Conservation (phyloP, 805 yeast genomes). For the Torulaspora indica region DNA sequence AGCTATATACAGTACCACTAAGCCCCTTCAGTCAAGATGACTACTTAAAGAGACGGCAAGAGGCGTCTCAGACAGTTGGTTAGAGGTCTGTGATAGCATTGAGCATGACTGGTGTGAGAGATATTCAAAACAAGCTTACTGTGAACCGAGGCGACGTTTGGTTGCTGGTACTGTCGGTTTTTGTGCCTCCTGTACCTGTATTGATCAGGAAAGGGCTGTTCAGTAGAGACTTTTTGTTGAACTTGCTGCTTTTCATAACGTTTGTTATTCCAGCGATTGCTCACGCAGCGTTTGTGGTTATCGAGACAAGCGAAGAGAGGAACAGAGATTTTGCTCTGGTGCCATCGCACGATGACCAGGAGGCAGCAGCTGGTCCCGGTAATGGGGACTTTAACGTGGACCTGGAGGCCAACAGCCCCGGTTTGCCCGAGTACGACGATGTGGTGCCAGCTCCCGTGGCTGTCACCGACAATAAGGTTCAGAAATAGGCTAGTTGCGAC, state of each 20-base stretch:
- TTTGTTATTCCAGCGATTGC: slow-evolving; percentile 28
- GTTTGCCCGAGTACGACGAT: slow-evolving; percentile 22
- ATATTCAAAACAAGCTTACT: slow-evolving; percentile 10
- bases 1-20: too few relatives aligned
- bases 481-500: slow-evolving; percentile 7
- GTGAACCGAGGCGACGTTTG: slow-evolving; percentile 27
- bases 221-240: slow-evolving; percentile 22
- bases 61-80: background rate
- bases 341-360: slow-evolving; percentile 6
- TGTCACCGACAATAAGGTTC: slow-evolving; percentile 24
- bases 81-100: background rate
- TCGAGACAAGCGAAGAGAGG: slow-evolving; percentile 26
- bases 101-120: background rate
- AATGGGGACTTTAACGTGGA: slow-evolving; percentile 21
- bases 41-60: background rate
- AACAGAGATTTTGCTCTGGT: slow-evolving; percentile 9
- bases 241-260: slow-evolving; percentile 18
- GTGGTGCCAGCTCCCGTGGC: slow-evolving; percentile 14
- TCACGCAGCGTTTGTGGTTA: slow-evolving; percentile 27
- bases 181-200: slow-evolving; percentile 28
- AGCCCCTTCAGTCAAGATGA: background rate
- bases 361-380: slow-evolving; percentile 11
- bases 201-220: slow-evolving; percentile 23
- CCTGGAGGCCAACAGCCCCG: slow-evolving; percentile 13
- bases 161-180: slow-evolving; percentile 18